Evolutionary conservation across 495 filamentous ascomycete genomes (phyloP).

Genomic region (Hypomontagnella monticulosa): DNA sequence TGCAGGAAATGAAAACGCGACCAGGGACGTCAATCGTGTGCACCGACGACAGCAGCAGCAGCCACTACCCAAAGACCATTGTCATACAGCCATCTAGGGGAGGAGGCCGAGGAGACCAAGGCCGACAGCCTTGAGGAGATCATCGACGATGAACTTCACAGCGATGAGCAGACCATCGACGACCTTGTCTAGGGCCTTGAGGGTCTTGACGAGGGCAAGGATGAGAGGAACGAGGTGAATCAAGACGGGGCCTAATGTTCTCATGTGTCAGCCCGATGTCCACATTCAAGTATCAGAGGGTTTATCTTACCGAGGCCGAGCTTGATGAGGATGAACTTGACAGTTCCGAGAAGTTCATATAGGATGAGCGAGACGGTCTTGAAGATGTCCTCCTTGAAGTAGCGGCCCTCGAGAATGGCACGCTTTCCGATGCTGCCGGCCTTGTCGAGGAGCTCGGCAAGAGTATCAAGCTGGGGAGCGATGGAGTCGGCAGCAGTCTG

Average conservation of each 20-base stretch:
- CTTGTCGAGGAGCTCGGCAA: slow-evolving; percentile 47
- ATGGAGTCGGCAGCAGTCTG: slow-evolving; percentile 41
- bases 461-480: slow-evolving; percentile 47
- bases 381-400: slow-evolving; percentile 46
- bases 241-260: slow-evolving; percentile 45
- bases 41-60: slow-evolving; percentile 16
- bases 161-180: slow-evolving; percentile 47
- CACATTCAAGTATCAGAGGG: neutral
- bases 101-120: slow-evolving; percentile 46
- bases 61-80: neutral
- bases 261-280: slow-evolving; percentile 13
- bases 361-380: slow-evolving; percentile 47
- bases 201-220: slow-evolving; percentile 44
- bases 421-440: slow-evolving; percentile 47
- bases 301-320: slow-evolving; percentile 49
- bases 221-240: slow-evolving; percentile 47
- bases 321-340: slow-evolving; percentile 52
- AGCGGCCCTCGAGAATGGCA: slow-evolving; percentile 35
- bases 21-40: slow-evolving; percentile 14
- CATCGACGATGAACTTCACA: slow-evolving; percentile 45
- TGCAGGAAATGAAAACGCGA: slow-evolving; percentile 6
- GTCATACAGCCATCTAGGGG: slow-evolving; percentile 6
- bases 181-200: slow-evolving; percentile 50
- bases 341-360: slow-evolving; percentile 47
- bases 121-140: slow-evolving; percentile 47